Percentiles rank a stretch among this genome's conserved stretches.
phyloP scores from a whole-genome alignment of 805 yeast genomes.

The Lachancea lanzarotensis region DNA sequence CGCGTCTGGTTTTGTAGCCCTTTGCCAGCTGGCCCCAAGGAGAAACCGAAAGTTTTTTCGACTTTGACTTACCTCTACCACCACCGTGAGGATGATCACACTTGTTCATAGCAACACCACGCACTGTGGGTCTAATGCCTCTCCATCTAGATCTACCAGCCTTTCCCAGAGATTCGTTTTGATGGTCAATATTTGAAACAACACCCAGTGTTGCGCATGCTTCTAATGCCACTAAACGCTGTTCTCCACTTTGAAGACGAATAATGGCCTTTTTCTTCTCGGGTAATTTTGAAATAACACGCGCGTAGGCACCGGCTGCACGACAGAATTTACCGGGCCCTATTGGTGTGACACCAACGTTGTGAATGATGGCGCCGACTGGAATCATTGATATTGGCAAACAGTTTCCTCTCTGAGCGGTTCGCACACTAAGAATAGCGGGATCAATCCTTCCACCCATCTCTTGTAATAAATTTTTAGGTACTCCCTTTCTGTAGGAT shows the following conservation, averaged over 20 bases:
- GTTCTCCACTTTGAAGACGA: constrained; percentile 86
- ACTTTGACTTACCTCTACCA: constrained; percentile 99
- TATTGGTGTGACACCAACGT: constrained; percentile 66
- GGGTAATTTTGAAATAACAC: constrained; percentile 72
- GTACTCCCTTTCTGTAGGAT: constrained; percentile 84
- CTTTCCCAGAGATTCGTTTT: constrained; percentile 83
- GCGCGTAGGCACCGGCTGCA: constrained; percentile 91
- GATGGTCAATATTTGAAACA: constrained; percentile 89
- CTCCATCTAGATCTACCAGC: constrained; percentile 92
- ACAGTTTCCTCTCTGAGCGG: constrained; percentile 91
- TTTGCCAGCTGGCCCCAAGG: constrained; percentile 94
- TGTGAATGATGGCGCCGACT: constrained; percentile 86
- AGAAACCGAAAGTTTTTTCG: constrained; percentile 87
- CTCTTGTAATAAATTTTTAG: constrained; percentile 61
- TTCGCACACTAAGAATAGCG: constrained; percentile 78
- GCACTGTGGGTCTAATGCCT: constrained; percentile 90
- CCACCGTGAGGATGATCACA: constrained; percentile 99
- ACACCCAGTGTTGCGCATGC: constrained; percentile 93
- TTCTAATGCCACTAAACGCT: constrained; percentile 75
- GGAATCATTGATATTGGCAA: constrained; percentile 89
- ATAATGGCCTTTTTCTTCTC: constrained; percentile 68
- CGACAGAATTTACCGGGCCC: constrained; percentile 88
- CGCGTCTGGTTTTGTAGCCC: constrained; percentile 91
- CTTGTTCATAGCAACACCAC: constrained; percentile 98
- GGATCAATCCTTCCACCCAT: constrained; percentile 93